Base-by-base conservation (phyloP, 768 basidiomycete genomes). In the Vararia minispora region DNA sequence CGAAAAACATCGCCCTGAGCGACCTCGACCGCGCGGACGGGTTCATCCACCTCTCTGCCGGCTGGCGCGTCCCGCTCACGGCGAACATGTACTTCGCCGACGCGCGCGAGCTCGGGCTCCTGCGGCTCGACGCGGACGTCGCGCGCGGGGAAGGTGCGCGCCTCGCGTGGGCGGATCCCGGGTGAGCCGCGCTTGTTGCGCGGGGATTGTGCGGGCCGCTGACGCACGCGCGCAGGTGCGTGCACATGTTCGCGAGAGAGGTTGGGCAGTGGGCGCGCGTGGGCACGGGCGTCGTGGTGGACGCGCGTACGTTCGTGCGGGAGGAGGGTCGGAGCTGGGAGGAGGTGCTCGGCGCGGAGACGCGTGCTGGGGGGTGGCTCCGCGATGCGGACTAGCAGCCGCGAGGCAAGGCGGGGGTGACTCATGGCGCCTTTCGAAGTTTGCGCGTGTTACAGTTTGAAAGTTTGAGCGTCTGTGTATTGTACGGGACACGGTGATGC, bases 41-140 rank as follows among this genome's bases (percentile, higher is more conserved):
- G n/a, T 68, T 69, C 55, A 59, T 71, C 45, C 69, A 71, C 49
- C 57, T 68, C 29, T 69, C 69, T 11, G 57, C 57, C 23, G 58
- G 59, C 6, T 38, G 43, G 28, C 65, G 67, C 44, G 48, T 59
- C 18, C 62, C 61, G 4, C 42, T 48, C 14, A 68, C 67, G 11
- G 53, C 65, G 14, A 44, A 58, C 7, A 47, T 55, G 38, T 71
- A 63, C 57, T 71, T 68, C 55, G 43, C 39, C 10, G 24, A 46
- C 40, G 40, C 50, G 30, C 37, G 44, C 16, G 36, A 40, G 17
- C 49, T 60, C 6, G 52, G 50, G 43, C 35, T 60, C 20, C 50
- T 58, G 22, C 49, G 52, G 7, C 41, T 60, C 21, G 47, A 49
- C 35, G 47, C 52, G 18, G 44, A 44, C 21, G 43, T 27, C 7